Evolutionary conservation across 495 filamentous ascomycete genomes (phyloP), one percentile per base, ranked within the genome.

Genomic region (Xylaria telfairii): DNA sequence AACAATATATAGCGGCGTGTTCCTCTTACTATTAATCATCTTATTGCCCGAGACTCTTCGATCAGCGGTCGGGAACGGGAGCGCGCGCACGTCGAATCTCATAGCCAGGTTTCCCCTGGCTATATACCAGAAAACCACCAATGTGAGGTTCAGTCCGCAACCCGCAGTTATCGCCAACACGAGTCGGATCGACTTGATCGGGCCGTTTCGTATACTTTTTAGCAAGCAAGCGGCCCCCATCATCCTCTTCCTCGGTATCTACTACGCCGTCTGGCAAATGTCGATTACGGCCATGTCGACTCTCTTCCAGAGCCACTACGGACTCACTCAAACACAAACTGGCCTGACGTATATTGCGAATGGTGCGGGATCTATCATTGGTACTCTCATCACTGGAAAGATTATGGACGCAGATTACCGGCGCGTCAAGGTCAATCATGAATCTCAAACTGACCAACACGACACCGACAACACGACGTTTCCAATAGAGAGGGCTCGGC

Each of bases 201-300:
- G 82, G 10, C 83, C 84, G 0, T 74, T 87, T 24, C 79, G 79
- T 7, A 85, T 87, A n/a, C 79, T 85, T 19, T 56, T 78, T 13
- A 83, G 77, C 74, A 83, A 81, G 59, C 73, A 80, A 26, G 80
- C 83, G 26, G 72, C 80, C 0, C 83, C 83, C 1, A 82, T 86
- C 17, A 84, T 87, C 44, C 7, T 85, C 9, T 89, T 85, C 69
- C 77, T 86, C 15, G 81, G 83, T 0, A 71, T 87, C 0, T 85
- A 86, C 73, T 89, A 88, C 68, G 81, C 86, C 17, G 81, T 85
- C 37, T 88, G 86, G 86, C 85, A 88, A 63, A 88, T 88, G 85
- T 85, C 79, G 70, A 87, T 87, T 64, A 85, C 86, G 0, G 83
- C 82, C 53, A 85, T 87, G 81, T 86, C 86, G 0, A 80, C 83